Base-by-base conservation (phyloP, 495 filamentous ascomycete species). In the Staphylotrichum longicolle region DNA sequence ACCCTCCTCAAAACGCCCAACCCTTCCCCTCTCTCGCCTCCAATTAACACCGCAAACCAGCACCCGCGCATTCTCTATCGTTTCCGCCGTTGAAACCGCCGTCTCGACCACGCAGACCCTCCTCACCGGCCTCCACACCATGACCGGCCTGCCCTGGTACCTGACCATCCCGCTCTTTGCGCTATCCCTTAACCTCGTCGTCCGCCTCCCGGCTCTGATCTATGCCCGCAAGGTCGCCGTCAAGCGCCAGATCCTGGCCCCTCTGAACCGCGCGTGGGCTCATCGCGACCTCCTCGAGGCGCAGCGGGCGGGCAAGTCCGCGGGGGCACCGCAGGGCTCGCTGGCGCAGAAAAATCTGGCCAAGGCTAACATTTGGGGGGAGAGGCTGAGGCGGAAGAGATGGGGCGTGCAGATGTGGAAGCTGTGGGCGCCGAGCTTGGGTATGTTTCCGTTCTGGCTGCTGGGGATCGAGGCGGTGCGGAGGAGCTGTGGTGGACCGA, bases 101-200 rank as follows among this genome's bases (percentile, higher is more conserved):
- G 54, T 87, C 48, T 70, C 80, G 40, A 66, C 73, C 61, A 80
- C 88, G 15, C 79, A 86, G 39, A 66, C 74, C 54, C 66, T 86
- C 47, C 75, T 94, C 53, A 75, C 85, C n/a, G 66, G 73, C 47
- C 66, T 93, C 3, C 91, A 94, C 70, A 65, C 68, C 37, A 12
- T 76, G 64, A 83, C 82, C 33, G 75, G 78, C 49, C 79, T 88
- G 3, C 83, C 91, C 62, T 96, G 91, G 91, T 85, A 72, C 51
- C 66, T 83, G 8, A 81, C 85, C 33, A 83, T 96, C 56, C 91
- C 91, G 0, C 77, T 89, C 57, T 78, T 88, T 1, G 88, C 90
- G 2, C 56, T 91, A 3, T 42, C 83, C 50, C 74, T 93, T 52
- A 86, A 86, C 57, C 75, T 80, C 37, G 54, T 76, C 39, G 68